These are phyloP conservation scores for Calycina marina DNA, from an alignment of 2,329 filamentous ascomycete genomes.

Conservation along the genomic window DNA sequence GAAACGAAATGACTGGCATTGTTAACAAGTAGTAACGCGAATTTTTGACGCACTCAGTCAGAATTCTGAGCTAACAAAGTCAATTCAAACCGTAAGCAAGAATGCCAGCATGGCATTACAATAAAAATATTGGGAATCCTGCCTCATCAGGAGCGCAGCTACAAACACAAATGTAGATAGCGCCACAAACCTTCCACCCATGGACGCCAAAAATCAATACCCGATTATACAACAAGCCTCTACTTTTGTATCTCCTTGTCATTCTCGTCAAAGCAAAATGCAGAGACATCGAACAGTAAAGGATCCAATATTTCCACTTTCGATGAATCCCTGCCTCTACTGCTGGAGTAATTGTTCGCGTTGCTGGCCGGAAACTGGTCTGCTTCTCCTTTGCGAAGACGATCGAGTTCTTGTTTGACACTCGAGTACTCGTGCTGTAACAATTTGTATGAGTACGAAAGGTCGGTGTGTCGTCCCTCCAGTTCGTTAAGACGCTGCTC, in stretches of 20 bases:
- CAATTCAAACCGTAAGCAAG: too few relatives aligned
- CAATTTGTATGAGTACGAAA: slow-evolving; percentile 37
- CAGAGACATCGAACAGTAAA: slow-evolving; percentile 21
- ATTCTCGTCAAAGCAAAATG: slow-evolving; percentile 20
- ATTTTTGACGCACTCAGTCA: too few relatives aligned
- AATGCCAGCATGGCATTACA: too few relatives aligned
- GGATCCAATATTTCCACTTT: slow-evolving; percentile 18
- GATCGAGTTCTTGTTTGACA: slow-evolving; percentile 20
- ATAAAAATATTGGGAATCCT: too few relatives aligned
- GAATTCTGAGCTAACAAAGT: too few relatives aligned
- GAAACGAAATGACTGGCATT: too few relatives aligned
- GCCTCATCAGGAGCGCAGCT: too few relatives aligned
- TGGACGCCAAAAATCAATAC: too few relatives aligned
- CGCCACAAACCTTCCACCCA: too few relatives aligned
- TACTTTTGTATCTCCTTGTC: slow-evolving; percentile 10
- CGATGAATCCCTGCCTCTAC: slow-evolving; percentile 12
- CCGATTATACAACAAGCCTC: too few relatives aligned
- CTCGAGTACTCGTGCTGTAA: slow-evolving; percentile 27
- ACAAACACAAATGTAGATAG: too few relatives aligned
- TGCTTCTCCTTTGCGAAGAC: slow-evolving; percentile 15
- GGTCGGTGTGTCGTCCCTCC: slow-evolving; percentile 38
- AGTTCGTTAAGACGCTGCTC: slow-evolving; percentile 39
- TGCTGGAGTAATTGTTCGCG: slow-evolving; percentile 7
- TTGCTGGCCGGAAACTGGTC: slow-evolving; percentile 4
- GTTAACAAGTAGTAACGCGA: too few relatives aligned